Conservation (phyloP, 148 eudicot species). For the Rhododendron henanense region DNA sequence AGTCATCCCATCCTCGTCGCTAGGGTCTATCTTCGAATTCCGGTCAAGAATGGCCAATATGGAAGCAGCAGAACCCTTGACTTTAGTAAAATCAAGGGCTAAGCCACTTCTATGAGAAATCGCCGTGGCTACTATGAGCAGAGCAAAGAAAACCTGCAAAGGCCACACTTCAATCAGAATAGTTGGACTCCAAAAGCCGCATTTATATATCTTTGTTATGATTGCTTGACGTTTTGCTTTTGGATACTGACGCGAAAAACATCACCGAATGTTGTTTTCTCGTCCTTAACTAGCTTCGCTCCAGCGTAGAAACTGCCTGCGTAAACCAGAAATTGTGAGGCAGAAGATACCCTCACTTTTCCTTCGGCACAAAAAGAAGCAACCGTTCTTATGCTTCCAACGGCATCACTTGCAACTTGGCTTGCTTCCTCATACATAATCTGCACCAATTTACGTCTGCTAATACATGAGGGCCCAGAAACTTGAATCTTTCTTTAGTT, state of each 20-base stretch:
- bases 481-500: conserved; percentile 31
- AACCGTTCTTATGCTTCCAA: conserved; percentile 8
- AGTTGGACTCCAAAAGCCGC: background rate
- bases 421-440: conserved; percentile 63
- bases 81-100: background rate
- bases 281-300: background rate
- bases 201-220: background rate
- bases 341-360: conserved; percentile 24
- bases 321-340: no score
- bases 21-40: background rate
- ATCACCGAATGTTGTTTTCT: background rate
- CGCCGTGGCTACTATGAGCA: background rate
- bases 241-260: background rate
- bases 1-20: background rate
- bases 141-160: background rate
- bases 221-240: background rate
- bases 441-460: conserved; percentile 25
- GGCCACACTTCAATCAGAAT: background rate
- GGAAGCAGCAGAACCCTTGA: background rate
- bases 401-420: conserved; percentile 79
- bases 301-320: background rate
- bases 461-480: conserved; percentile 21
- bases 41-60: background rate
- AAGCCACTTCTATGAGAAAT: background rate
- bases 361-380: conserved; percentile 74